phyloP scores from a whole-genome alignment of 2,329 filamentous ascomycete genomes.

The Xylaria sp. region DNA sequence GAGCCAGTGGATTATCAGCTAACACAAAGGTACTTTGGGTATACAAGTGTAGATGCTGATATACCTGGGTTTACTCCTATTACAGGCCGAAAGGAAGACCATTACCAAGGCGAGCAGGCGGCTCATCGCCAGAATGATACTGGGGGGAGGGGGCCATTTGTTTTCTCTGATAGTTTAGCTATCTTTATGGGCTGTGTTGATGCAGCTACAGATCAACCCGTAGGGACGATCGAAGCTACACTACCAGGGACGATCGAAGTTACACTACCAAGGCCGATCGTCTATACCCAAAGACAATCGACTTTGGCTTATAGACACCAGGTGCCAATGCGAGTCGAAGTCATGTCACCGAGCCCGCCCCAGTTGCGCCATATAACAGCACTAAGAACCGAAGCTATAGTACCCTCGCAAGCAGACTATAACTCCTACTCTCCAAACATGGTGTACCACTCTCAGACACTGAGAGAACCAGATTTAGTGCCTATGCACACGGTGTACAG shows the following conservation, averaged over 20 bases:
- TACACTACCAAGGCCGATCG: neutral
- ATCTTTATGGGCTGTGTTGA: conserved; percentile 1
- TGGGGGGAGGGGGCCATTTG: conserved; percentile 8
- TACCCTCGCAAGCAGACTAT: too few relatives aligned
- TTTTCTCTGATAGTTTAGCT: conserved; percentile 3
- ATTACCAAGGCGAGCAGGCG: neutral
- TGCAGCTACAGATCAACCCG: neutral
- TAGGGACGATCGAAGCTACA: neutral
- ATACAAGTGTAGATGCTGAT: neutral
- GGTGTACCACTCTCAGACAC: too few relatives aligned
- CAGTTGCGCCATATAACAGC: too few relatives aligned
- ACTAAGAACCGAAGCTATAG: too few relatives aligned
- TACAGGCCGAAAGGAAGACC: neutral
- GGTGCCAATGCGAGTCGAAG: too few relatives aligned
- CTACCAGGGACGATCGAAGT: neutral
- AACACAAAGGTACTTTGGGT: neutral
- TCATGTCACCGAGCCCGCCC: too few relatives aligned
- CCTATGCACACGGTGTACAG: too few relatives aligned
- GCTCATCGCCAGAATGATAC: neutral
- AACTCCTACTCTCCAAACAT: too few relatives aligned
- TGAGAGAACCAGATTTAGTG: too few relatives aligned
- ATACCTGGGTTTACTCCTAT: neutral
- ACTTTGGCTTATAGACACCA: too few relatives aligned
- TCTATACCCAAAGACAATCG: too few relatives aligned
- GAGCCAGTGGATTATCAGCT: neutral